Evolutionary conservation across 2,329 filamentous ascomycete genomes (phyloP).

Genomic region (Nannizzia gypsea): DNA sequence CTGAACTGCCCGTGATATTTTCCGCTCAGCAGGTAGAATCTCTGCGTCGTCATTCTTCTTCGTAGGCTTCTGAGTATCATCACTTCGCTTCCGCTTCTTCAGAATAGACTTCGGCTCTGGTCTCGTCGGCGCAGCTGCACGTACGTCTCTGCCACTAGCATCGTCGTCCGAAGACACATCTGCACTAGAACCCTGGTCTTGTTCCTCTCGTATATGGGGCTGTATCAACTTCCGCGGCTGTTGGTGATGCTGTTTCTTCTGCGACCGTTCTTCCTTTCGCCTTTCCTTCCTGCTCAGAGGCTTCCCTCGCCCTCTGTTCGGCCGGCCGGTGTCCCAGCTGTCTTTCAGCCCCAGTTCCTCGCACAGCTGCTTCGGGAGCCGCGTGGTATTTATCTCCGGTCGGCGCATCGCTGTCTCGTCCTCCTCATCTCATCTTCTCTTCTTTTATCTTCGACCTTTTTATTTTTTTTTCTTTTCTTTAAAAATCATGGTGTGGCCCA

Average conservation of each 20-base stretch:
- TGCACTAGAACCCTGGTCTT: constrained; percentile 2
- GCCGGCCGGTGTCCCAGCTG: constrained; percentile 4
- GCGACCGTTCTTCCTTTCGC: constrained; percentile 52
- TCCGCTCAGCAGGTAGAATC: constrained; percentile 5
- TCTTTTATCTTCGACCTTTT: not conserved
- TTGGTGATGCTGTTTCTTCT: constrained; percentile 43
- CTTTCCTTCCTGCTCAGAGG: constrained; percentile 47
- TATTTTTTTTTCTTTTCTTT: constrained; percentile 1
- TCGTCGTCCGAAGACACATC: constrained; percentile 20
- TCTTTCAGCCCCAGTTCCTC: constrained; percentile 32
- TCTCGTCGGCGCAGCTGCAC: constrained; percentile 16
- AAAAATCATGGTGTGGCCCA: constrained; percentile 11
- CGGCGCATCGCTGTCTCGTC: constrained; percentile 23
- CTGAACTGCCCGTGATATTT: constrained; percentile 36
- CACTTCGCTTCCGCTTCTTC: constrained; percentile 22
- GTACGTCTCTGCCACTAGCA: constrained; percentile 20
- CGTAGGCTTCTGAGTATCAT: constrained; percentile 18
- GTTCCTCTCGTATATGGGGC: constrained; percentile 7
- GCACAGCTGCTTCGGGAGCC: constrained; percentile 29
- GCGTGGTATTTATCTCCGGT: constrained; percentile 31
- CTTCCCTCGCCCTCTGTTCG: constrained; percentile 18
- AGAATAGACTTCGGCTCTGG: constrained; percentile 24
- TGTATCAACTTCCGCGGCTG: constrained; percentile 1
- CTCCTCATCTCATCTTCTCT: not conserved
- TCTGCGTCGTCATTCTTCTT: constrained; percentile 18